Evolutionary conservation across 2,329 filamentous ascomycete genomes (phyloP).

Genomic region (Apiospora pterosperma): DNA sequence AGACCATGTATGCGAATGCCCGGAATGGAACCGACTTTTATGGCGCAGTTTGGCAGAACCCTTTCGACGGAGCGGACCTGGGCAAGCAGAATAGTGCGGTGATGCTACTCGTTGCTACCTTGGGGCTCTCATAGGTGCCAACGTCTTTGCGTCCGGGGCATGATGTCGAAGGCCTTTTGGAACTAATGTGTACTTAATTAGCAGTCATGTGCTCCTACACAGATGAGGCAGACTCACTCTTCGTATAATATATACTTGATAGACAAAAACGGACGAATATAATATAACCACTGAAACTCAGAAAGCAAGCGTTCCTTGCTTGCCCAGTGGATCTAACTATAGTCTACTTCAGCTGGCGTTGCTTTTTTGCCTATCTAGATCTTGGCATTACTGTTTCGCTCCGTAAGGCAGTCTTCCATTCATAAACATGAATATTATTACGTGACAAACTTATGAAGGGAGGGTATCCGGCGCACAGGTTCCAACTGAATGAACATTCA

Average conservation of each 20-base stretch:
- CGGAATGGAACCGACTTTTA: background rate
- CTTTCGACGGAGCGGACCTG: background rate
- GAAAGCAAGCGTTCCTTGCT: background rate
- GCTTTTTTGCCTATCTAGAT: too few relatives aligned
- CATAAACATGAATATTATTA: background rate
- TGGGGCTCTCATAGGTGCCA: background rate
- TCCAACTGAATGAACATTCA: background rate
- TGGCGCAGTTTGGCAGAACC: background rate
- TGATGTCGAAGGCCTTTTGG: background rate
- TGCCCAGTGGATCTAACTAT: too few relatives aligned
- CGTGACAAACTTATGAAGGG: background rate
- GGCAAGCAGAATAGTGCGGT: background rate
- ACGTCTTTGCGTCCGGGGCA: background rate
- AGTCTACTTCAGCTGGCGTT: too few relatives aligned
- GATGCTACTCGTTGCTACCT: background rate
- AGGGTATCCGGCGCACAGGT: background rate
- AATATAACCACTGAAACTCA: background rate
- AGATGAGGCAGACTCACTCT: background rate
- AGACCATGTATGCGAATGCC: slow-evolving; percentile 48
- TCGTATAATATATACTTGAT: background rate
- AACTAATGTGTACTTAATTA: background rate
- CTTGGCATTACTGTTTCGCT: too few relatives aligned
- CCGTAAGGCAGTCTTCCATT: too few relatives aligned
- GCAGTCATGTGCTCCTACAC: background rate
- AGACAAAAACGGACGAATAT: background rate